A percentile compares a stretch with the other conserved stretches of the same genome.
These are phyloP conservation scores for Arthromyces matolae DNA, from an alignment of 768 basidiomycete genomes.

Conservation along the genomic window DNA sequence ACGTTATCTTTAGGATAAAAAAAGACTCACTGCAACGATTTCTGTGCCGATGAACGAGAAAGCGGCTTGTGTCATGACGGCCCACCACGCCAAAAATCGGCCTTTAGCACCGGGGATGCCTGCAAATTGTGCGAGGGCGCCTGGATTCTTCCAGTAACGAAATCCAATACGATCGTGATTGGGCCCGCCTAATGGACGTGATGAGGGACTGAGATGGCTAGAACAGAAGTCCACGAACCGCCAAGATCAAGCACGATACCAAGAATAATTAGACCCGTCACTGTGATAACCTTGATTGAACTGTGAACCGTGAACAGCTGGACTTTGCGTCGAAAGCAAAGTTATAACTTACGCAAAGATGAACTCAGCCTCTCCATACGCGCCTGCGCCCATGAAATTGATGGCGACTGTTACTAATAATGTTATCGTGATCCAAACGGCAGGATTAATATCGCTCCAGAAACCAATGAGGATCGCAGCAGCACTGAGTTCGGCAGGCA, in stretches of 20 bases:
- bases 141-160: constrained; percentile 85
- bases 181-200: constrained; percentile 59
- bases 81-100: constrained; percentile 62
- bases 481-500: constrained; percentile 73
- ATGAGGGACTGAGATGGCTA: neutral
- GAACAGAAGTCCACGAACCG: constrained; percentile 27
- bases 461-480: constrained; percentile 74
- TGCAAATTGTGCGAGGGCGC: constrained; percentile 76
- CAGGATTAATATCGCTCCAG: constrained; percentile 63
- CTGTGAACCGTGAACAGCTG: constrained; percentile 19
- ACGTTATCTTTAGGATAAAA: too few species aligned
- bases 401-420: constrained; percentile 73
- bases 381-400: constrained; percentile 73
- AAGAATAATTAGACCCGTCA: constrained; percentile 67
- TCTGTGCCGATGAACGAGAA: constrained; percentile 94
- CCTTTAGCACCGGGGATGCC: constrained; percentile 67
- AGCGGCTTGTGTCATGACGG: constrained; percentile 75
- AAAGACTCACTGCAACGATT: constrained; percentile 75
- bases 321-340: constrained; percentile 14
- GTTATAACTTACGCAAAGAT: constrained; percentile 64
- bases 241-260: constrained; percentile 81
- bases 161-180: constrained; percentile 70
- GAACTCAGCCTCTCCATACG: constrained; percentile 85
- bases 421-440: constrained; percentile 78
- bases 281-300: constrained; percentile 88